Evolutionary conservation across 1,284 basidiomycete species (phyloP).

Genomic region (Marasmius fiardii): DNA sequence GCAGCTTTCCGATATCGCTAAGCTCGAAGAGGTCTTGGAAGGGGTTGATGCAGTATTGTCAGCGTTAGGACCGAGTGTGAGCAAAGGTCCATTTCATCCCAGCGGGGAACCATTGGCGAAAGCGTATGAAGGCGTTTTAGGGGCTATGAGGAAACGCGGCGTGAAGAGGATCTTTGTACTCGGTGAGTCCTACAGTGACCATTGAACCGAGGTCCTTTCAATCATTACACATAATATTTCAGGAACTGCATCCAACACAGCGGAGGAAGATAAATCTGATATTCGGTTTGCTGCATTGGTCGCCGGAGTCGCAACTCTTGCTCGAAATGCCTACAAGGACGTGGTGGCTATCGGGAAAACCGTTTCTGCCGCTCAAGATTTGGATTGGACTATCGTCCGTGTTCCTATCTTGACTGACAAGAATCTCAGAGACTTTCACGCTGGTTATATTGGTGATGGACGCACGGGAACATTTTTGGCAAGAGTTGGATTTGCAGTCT

Average conservation of each 20-base stretch:
- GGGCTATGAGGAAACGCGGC: slow-evolving; percentile 45
- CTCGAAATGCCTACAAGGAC: slow-evolving; percentile 40
- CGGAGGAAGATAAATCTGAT: slow-evolving; percentile 56
- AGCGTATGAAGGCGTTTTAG: slow-evolving; percentile 52
- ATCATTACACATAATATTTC: neutral
- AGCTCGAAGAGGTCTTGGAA: slow-evolving; percentile 47
- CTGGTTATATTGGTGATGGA: slow-evolving; percentile 65
- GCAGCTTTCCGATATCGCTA: slow-evolving; percentile 46
- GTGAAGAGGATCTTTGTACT: slow-evolving; percentile 61
- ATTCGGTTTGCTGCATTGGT: slow-evolving; percentile 43
- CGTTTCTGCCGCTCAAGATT: slow-evolving; percentile 42
- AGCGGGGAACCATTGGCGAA: slow-evolving; percentile 55
- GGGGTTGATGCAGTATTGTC: slow-evolving; percentile 62
- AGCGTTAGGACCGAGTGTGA: slow-evolving; percentile 52
- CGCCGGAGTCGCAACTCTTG: slow-evolving; percentile 31
- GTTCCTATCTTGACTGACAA: slow-evolving; percentile 57
- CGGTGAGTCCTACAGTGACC: slow-evolving; percentile 26
- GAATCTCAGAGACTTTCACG: slow-evolving; percentile 39
- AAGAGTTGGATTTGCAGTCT: slow-evolving; percentile 55
- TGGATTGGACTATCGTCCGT: slow-evolving; percentile 66
- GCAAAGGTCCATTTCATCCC: slow-evolving; percentile 33
- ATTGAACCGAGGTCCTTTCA: neutral
- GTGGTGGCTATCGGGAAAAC: slow-evolving; percentile 51
- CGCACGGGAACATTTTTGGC: slow-evolving; percentile 43
- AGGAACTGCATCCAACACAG: slow-evolving; percentile 54